Base-by-base conservation (phyloP, 805 yeast species). In the Nakazawaea siamensis region DNA sequence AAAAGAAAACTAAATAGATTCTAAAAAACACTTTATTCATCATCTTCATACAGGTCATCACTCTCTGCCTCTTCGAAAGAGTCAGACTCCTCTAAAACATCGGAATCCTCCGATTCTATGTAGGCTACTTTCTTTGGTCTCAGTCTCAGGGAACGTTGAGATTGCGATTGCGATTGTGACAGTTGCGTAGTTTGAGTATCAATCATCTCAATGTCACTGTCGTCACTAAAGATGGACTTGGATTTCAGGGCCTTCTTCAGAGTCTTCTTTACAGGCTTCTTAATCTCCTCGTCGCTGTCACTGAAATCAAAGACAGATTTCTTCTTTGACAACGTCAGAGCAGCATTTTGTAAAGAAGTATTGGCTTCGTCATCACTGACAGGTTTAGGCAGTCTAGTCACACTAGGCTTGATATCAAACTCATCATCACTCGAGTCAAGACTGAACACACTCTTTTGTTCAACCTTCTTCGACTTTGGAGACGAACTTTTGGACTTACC, bases 401-500 rank as follows among this genome's bases (percentile, higher is more conserved):
- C 16, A 20, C 24, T n/a, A 18, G 35, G 29, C 14, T 20, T 28
- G 13, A 33, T 29, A 16, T 29, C 36, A 18, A 36, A 31, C 15
- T 31, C 35, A 13, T 36, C 39, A 18, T 36, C 39, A 31, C 31
- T 34, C 8, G 39, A 36, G 24, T 36, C 39, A 17, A 36, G 27
- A 18, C 39, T 36, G 33, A 36, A 36, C 8, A 31, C 18, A 24
- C 39, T 36, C 16, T 31, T 36, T 12, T 27, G 7, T 11, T 20
- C 28, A 11, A 16, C 10, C 13, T 19, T 29, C 34, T 36, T 35
- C 2, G 30, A 29, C 11, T 5, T 7, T 13, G 35, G 29, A 3
- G 47, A 35, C 38, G 52, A 55, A 1, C 50, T 45, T 19, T 38
- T 44, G 11, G 49, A 48, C n/a, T 35, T 44, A 5, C 68, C 67